Conservation (phyloP, 1,139 yeast species). For the Saccharomycopsis crataegensis region DNA sequence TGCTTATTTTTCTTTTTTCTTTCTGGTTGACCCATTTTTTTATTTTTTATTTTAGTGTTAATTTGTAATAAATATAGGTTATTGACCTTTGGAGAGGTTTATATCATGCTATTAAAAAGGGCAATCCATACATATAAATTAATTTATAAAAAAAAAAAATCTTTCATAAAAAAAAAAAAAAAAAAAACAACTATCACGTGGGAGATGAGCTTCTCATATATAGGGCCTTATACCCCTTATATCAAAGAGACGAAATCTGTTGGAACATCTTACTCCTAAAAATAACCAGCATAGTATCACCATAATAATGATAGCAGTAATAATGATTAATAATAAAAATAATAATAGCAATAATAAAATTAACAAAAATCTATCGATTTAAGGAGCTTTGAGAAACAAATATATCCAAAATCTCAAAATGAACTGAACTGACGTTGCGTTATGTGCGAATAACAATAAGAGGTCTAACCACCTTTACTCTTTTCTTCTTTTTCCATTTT, state of each 20-base stretch:
- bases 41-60: too few relatives aligned
- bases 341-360: neutral
- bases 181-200: neutral
- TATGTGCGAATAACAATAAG: neutral
- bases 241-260: too few relatives aligned
- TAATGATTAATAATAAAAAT: too few relatives aligned
- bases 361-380: neutral
- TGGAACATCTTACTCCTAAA: too few relatives aligned
- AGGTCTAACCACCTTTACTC: neutral
- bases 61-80: too few relatives aligned
- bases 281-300: too few relatives aligned
- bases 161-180: neutral
- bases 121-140: neutral
- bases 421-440: neutral
- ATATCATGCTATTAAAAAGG: neutral
- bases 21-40: conserved; percentile 17
- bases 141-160: neutral
- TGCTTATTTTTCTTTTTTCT: conserved; percentile 48
- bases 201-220: too few relatives aligned
- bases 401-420: neutral
- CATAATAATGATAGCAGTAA: too few relatives aligned
- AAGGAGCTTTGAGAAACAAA: neutral
- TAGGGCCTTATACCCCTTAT: too few relatives aligned
- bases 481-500: conserved; percentile 22
- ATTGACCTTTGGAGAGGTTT: neutral